Conservation (phyloP, 805 yeast species). For the Ogataea pignaliae region DNA sequence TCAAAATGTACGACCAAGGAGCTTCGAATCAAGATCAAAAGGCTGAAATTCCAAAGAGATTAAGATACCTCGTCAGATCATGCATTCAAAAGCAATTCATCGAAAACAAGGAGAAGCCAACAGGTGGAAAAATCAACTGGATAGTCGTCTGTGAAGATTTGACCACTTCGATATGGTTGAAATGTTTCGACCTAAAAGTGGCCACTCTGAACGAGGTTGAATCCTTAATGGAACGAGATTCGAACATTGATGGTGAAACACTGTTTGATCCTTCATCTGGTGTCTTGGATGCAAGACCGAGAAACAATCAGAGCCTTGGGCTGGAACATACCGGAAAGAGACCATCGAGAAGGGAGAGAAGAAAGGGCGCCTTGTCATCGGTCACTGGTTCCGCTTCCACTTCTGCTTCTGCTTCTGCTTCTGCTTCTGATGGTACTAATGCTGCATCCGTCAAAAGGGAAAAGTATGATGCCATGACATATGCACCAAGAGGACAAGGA, state of each 20-base stretch:
- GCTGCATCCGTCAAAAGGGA: slow-evolving; percentile 38
- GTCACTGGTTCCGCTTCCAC: too few species aligned
- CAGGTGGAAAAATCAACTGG: slow-evolving; percentile 39
- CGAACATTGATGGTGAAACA: background rate
- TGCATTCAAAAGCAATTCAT: slow-evolving; percentile 50
- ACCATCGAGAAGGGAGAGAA: background rate
- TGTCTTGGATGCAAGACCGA: background rate
- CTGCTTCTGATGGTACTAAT: background rate
- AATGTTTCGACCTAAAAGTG: slow-evolving; percentile 49
- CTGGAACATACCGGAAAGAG: background rate
- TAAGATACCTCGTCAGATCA: slow-evolving; percentile 52
- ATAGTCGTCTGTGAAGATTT: slow-evolving; percentile 58
- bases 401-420: background rate
- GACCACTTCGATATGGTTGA: slow-evolving; percentile 48
- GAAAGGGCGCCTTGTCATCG: background rate
- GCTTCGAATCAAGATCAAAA: slow-evolving; percentile 12
- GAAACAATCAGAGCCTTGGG: background rate
- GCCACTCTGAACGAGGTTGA: slow-evolving; percentile 50
- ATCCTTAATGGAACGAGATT: slow-evolving; percentile 28
- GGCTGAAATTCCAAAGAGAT: slow-evolving; percentile 48
- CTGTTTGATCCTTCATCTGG: background rate
- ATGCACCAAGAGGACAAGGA: slow-evolving; percentile 60
- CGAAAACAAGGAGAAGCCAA: slow-evolving; percentile 27
- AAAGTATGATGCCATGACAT: slow-evolving; percentile 42
- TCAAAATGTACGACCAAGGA: background rate